phyloP scores from a whole-genome alignment of 1,284 basidiomycete species.

The Austropuccinia psidii region DNA sequence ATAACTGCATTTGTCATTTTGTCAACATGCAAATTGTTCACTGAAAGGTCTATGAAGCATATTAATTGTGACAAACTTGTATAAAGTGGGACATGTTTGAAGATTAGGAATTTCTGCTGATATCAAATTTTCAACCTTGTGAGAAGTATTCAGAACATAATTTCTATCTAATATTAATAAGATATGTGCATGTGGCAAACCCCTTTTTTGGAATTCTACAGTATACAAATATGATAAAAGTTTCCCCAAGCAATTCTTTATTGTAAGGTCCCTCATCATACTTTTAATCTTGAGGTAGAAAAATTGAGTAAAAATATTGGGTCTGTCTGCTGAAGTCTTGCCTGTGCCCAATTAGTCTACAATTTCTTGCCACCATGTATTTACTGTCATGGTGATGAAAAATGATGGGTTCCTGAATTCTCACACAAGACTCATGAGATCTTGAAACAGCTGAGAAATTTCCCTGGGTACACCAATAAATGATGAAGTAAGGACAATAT shows the following conservation, averaged over 20 bases:
- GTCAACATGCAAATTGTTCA: slow-evolving; percentile 48
- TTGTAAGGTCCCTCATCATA: slow-evolving; percentile 46
- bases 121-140: background rate
- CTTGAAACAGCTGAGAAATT: slow-evolving; percentile 51
- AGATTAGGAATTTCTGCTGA: background rate
- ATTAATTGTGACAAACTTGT: background rate
- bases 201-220: slow-evolving; percentile 51
- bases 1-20: slow-evolving; percentile 50
- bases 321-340: slow-evolving; percentile 50
- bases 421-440: slow-evolving; percentile 51
- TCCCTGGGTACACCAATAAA: slow-evolving; percentile 49
- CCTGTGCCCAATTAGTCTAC: slow-evolving; percentile 48
- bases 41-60: background rate
- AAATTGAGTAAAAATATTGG: slow-evolving; percentile 52
- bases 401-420: slow-evolving; percentile 49
- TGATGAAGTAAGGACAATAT: slow-evolving; percentile 48
- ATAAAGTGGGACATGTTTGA: background rate
- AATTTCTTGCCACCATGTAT: slow-evolving; percentile 53
- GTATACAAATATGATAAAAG: slow-evolving; percentile 40
- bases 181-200: slow-evolving; percentile 50
- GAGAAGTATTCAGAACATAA: background rate
- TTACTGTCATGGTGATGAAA: slow-evolving; percentile 54
- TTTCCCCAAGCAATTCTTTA: background rate
- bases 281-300: slow-evolving; percentile 51
- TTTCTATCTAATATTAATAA: slow-evolving; percentile 41